Conservation (phyloP, 2,329 filamentous ascomycete species). For the Ramularia collo-cygni region DNA sequence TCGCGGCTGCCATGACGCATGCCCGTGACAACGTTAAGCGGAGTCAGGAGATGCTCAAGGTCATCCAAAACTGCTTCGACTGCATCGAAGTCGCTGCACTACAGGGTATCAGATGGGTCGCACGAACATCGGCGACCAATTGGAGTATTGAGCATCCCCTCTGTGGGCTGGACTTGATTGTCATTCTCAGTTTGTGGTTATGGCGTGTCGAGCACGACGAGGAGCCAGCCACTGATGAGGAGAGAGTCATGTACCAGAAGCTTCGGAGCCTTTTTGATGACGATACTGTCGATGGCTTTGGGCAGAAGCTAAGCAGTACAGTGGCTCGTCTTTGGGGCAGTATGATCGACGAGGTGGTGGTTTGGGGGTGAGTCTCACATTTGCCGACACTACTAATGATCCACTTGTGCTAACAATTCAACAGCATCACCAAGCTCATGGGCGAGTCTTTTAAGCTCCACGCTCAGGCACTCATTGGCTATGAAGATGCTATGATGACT, state of each 20-base stretch:
- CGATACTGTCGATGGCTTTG: conserved; percentile 75
- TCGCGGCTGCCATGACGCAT: conserved; percentile 92
- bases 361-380: conserved; percentile 79
- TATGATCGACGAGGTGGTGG: conserved; percentile 96
- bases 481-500: conserved; percentile 67
- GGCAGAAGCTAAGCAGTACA: conserved; percentile 82
- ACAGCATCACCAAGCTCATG: conserved; percentile 86
- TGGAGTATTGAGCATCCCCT: conserved; percentile 98
- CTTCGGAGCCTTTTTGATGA: conserved; percentile 85
- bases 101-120: conserved; percentile 95
- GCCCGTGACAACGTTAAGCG: conserved; percentile 91
- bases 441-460: conserved; percentile 97
- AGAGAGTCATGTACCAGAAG: conserved; percentile 86
- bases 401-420: conserved; percentile 30
- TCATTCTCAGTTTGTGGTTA: conserved; percentile 95
- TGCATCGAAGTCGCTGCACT: conserved; percentile 93
- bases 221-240: conserved; percentile 77
- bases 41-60: conserved; percentile 95
- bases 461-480: conserved; percentile 87
- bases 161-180: conserved; percentile 93
- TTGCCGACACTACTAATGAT: not conserved
- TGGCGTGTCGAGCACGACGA: conserved; percentile 99
- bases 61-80: conserved; percentile 95
- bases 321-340: conserved; percentile 94
- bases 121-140: conserved; percentile 94